Conservation (phyloP, 163 green algal genomes). For the Botryococcus braunii region DNA sequence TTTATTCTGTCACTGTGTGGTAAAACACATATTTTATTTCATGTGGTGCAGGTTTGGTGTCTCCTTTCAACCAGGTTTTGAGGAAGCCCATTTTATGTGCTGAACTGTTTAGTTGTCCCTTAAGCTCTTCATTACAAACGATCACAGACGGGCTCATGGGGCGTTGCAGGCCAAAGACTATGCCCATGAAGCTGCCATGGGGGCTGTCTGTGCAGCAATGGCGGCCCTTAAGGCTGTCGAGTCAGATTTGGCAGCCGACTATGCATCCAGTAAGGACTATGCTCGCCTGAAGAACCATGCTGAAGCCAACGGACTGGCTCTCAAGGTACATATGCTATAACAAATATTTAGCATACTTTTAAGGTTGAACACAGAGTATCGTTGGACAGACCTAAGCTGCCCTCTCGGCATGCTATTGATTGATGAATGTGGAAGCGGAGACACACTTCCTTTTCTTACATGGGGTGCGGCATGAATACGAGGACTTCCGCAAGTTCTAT, state of each 20-base stretch:
- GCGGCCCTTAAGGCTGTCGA: slow-evolving; percentile 13
- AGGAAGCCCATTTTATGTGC: not conserved
- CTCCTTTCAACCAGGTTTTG: not conserved
- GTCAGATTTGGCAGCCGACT: slow-evolving; percentile 4
- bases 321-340: no score
- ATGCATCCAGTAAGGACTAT: slow-evolving; percentile 9
- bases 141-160: no score
- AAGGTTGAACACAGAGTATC: no score
- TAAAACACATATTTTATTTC: not conserved
- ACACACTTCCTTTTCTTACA: no score
- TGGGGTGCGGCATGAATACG: no score
- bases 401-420: no score
- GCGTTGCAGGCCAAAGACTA: not conserved
- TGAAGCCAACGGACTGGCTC: slow-evolving; percentile 7
- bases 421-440: no score
- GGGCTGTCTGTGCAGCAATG: not conserved
- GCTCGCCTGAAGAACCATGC: slow-evolving; percentile 12
- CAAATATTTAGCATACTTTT: no score
- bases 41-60: not conserved
- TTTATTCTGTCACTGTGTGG: not conserved
- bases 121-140: not conserved
- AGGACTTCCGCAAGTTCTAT: no score
- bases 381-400: no score
- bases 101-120: not conserved
- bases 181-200: slow-evolving; percentile 5